These are phyloP conservation scores for Colletotrichum lupini DNA, from an alignment of 2,329 filamentous ascomycete genomes.

Conservation along the genomic window DNA sequence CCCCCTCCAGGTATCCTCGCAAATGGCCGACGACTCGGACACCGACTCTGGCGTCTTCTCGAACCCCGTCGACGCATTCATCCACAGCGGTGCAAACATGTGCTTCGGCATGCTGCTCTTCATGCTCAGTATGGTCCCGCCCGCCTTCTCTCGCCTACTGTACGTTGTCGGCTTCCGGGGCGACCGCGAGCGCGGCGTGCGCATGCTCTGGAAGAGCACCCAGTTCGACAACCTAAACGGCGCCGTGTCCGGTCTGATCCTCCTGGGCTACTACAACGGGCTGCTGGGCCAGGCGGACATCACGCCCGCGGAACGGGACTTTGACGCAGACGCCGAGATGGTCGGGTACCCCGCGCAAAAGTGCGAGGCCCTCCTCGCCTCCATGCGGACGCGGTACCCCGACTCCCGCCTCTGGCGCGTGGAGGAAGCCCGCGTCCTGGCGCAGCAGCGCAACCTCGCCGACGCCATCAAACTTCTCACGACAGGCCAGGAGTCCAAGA, in stretches of 20 bases:
- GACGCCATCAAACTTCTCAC: slow-evolving; percentile 75
- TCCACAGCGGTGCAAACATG: slow-evolving; percentile 88
- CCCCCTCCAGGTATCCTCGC: slow-evolving; percentile 26
- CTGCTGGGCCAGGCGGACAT: slow-evolving; percentile 91
- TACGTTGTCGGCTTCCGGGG: slow-evolving; percentile 92
- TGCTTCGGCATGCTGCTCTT: slow-evolving; percentile 90
- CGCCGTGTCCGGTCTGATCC: slow-evolving; percentile 84
- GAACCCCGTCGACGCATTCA: slow-evolving; percentile 85
- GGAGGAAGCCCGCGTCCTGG: slow-evolving; percentile 84
- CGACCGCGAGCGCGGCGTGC: slow-evolving; percentile 83
- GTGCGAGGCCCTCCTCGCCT: slow-evolving; percentile 73
- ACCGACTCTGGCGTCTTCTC: slow-evolving; percentile 61
- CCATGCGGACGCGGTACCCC: slow-evolving; percentile 83
- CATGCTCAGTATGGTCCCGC: slow-evolving; percentile 92
- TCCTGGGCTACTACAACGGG: slow-evolving; percentile 90
- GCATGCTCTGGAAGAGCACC: slow-evolving; percentile 91
- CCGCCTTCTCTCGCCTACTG: slow-evolving; percentile 86
- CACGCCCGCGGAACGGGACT: slow-evolving; percentile 70
- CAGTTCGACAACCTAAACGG: slow-evolving; percentile 90
- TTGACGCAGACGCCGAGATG: slow-evolving; percentile 65
- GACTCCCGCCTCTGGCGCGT: slow-evolving; percentile 87
- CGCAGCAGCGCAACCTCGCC: slow-evolving; percentile 73
- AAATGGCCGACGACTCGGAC: slow-evolving; percentile 33
- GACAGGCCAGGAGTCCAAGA: slow-evolving; percentile 70
- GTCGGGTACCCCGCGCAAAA: slow-evolving; percentile 79